phyloP scores from a whole-genome alignment of 2,329 filamentous ascomycete species.

The Epichloe bromicola region DNA sequence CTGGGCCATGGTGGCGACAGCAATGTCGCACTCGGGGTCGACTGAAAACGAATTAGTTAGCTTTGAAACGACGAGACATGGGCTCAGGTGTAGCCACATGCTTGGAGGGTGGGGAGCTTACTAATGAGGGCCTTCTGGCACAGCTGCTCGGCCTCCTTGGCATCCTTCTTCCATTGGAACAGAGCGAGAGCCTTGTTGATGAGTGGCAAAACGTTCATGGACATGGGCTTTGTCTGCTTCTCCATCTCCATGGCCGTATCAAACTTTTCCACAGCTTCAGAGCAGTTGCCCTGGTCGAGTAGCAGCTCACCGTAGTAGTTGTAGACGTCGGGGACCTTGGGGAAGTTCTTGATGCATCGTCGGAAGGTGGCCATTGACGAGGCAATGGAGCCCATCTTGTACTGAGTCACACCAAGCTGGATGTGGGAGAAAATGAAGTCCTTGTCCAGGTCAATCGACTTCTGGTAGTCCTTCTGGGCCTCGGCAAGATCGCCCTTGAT shows the following conservation, averaged over 20 bases:
- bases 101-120: slow-evolving; percentile 36
- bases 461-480: slow-evolving; percentile 97
- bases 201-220: slow-evolving; percentile 92
- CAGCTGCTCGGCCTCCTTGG: slow-evolving; percentile 83
- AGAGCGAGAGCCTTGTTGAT: slow-evolving; percentile 97
- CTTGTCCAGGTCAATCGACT: slow-evolving; percentile 91
- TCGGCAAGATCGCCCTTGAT: slow-evolving; percentile 89
- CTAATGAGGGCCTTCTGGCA: slow-evolving; percentile 96
- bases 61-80: neutral
- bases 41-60: slow-evolving; percentile 38
- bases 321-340: slow-evolving; percentile 92
- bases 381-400: slow-evolving; percentile 97
- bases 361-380: slow-evolving; percentile 98
- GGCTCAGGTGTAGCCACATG: neutral
- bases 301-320: slow-evolving; percentile 98
- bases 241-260: slow-evolving; percentile 98
- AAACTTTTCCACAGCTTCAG: slow-evolving; percentile 94
- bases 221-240: slow-evolving; percentile 82
- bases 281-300: slow-evolving; percentile 89
- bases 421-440: slow-evolving; percentile 99
- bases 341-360: slow-evolving; percentile 95
- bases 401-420: slow-evolving; percentile 96
- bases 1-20: slow-evolving; percentile 96
- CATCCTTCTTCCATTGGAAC: slow-evolving; percentile 98
- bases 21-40: slow-evolving; percentile 96